Percentiles rank a stretch among this genome's conserved stretches.
These are phyloP conservation scores for Exsudoporus frostii DNA, from an alignment of 768 basidiomycete genomes.

Conservation along the genomic window DNA sequence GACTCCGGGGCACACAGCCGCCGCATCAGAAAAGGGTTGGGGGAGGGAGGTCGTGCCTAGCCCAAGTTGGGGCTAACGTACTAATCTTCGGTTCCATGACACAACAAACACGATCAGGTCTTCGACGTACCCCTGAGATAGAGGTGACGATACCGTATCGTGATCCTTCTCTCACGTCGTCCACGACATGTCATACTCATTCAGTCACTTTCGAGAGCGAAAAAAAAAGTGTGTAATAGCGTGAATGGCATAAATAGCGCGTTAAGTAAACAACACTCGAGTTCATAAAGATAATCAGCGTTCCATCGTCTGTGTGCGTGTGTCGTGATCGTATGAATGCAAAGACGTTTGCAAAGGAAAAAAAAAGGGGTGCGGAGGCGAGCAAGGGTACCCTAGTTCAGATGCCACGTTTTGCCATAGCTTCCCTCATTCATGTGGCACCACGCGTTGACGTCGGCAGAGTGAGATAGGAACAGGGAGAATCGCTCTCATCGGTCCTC, in stretches of 20 bases:
- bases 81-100: neutral
- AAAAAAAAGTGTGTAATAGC: neutral
- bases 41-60: no score
- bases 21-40: no score
- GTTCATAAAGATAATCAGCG: slow-evolving; percentile 27
- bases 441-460: neutral
- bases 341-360: neutral
- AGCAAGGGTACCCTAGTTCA: neutral
- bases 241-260: slow-evolving; percentile 27
- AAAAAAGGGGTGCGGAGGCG: slow-evolving; percentile 1
- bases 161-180: slow-evolving; percentile 7
- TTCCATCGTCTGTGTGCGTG: slow-evolving; percentile 10
- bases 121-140: neutral
- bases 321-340: slow-evolving; percentile 6
- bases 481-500: slow-evolving; percentile 3
- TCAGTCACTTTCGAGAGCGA: no score
- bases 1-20: no score
- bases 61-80: no score
- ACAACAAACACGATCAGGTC: slow-evolving; percentile 3
- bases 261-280: no score
- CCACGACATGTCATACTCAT: neutral
- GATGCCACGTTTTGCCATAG: neutral
- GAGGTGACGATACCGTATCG: neutral
- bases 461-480: neutral
- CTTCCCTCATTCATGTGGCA: neutral